Conservation (phyloP, 2,329 filamentous ascomycete genomes). For the Colletotrichum musae region DNA sequence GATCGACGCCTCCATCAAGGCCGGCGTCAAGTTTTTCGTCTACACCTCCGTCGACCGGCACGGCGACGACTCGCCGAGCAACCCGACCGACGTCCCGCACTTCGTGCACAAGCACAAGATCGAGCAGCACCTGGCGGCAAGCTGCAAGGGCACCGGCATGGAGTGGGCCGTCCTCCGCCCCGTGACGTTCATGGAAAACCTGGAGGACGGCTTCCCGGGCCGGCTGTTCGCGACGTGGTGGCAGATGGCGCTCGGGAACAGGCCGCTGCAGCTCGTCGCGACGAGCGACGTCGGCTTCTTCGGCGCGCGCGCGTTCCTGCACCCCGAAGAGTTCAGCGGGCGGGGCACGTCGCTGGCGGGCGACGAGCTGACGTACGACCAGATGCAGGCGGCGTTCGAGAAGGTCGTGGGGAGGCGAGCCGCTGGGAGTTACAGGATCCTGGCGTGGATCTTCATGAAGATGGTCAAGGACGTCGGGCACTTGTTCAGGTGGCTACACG, state of each 20-base stretch:
- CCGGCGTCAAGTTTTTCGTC: conserved; percentile 71
- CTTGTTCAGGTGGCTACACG: conserved; percentile 56
- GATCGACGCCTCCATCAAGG: conserved; percentile 67
- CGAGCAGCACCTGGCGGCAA: conserved; percentile 70
- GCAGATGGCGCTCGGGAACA: conserved; percentile 48
- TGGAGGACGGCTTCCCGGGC: conserved; percentile 49
- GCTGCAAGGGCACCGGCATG: conserved; percentile 50
- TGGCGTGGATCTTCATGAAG: conserved; percentile 46
- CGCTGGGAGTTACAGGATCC: conserved; percentile 49
- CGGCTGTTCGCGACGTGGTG: conserved; percentile 52
- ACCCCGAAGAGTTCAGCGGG: conserved; percentile 50
- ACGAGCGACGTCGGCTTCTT: conserved; percentile 57
- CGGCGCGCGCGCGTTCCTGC: conserved; percentile 52
- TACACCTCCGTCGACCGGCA: conserved; percentile 74
- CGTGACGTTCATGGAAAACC: conserved; percentile 58
- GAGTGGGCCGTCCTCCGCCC: conserved; percentile 55
- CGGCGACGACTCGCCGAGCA: conserved; percentile 64
- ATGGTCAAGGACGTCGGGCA: conserved; percentile 50
- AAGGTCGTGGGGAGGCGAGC: conserved; percentile 48
- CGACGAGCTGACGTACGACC: conserved; percentile 54
- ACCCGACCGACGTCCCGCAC: conserved; percentile 70
- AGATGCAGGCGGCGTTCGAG: conserved; percentile 51
- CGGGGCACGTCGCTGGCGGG: conserved; percentile 55
- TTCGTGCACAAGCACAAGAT: conserved; percentile 73
- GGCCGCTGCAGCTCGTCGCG: conserved; percentile 53